These are phyloP conservation scores for Lepidium africanum DNA, from an alignment of 345 rosid genomes.

Conservation along the genomic window DNA sequence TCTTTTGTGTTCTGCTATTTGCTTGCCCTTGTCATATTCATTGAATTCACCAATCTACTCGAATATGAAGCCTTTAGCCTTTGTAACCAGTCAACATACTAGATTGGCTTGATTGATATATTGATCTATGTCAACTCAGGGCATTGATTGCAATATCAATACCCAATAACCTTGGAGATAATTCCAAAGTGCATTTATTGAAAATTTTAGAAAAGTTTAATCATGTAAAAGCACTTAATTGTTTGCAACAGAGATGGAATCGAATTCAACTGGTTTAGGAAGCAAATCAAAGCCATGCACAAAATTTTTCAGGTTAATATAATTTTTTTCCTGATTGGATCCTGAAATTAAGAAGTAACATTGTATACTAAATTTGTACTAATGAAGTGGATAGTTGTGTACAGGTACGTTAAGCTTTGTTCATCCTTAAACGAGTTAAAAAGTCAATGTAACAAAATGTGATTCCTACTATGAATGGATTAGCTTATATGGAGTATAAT, in stretches of 20 bases:
- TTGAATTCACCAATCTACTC: not conserved
- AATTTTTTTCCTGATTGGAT: not conserved
- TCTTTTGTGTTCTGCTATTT: not conserved
- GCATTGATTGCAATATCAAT: not conserved
- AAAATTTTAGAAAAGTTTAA: not conserved
- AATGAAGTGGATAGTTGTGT: constrained; percentile 6
- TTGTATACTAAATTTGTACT: not conserved
- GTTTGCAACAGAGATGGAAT: constrained; percentile 85
- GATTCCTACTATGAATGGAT: not conserved
- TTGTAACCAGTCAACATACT: not conserved
- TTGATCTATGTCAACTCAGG: constrained; percentile 4
- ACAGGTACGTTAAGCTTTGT: not conserved
- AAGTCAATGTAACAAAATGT: constrained; percentile 2
- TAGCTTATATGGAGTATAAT: not conserved
- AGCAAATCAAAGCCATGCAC: constrained; percentile 99
- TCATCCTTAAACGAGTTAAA: constrained; percentile 15
- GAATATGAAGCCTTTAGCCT: not conserved
- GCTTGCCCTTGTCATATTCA: not conserved
- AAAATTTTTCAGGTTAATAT: constrained; percentile 91
- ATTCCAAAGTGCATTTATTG: not conserved
- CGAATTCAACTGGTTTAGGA: constrained; percentile 93
- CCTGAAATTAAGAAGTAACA: not conserved
- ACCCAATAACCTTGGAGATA: not conserved
- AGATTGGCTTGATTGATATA: not conserved
- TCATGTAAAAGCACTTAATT: constrained; percentile 37